Conservation (phyloP, 768 basidiomycete genomes). For the Phlegmacium glaucopus region DNA sequence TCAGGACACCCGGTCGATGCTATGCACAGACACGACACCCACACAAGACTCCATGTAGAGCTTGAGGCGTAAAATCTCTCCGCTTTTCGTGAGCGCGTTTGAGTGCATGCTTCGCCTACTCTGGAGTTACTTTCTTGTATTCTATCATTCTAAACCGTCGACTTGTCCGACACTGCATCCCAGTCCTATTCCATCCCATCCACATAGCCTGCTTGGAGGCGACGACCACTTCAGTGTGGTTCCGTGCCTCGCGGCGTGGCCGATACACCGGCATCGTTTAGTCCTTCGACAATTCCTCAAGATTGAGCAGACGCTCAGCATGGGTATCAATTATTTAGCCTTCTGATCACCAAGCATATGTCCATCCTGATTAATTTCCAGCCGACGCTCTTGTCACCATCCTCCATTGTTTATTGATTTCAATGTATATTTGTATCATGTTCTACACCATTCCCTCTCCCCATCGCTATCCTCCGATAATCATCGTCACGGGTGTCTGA, state of each 20-base stretch:
- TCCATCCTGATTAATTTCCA: slow-evolving; percentile 10
- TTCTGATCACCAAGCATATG: slow-evolving; percentile 15
- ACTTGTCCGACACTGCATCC: slow-evolving; percentile 40
- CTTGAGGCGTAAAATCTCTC: slow-evolving; percentile 53
- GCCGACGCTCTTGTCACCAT: slow-evolving; percentile 19
- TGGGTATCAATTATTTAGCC: slow-evolving; percentile 25
- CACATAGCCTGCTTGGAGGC: slow-evolving; percentile 47
- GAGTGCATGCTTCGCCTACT: slow-evolving; percentile 54
- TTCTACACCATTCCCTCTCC: slow-evolving; percentile 12
- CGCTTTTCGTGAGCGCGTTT: slow-evolving; percentile 41
- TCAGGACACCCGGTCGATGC: slow-evolving; percentile 48
- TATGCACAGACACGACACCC: slow-evolving; percentile 50
- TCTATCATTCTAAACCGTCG: slow-evolving; percentile 36
- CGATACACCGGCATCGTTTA: slow-evolving; percentile 68
- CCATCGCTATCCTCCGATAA: slow-evolving; percentile 11
- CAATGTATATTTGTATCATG: slow-evolving; percentile 30
- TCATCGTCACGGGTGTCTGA: slow-evolving; percentile 25
- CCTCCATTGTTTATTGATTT: slow-evolving; percentile 43
- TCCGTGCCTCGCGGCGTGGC: slow-evolving; percentile 70
- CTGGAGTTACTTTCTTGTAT: slow-evolving; percentile 55
- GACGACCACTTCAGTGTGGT: slow-evolving; percentile 85
- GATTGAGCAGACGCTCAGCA: slow-evolving; percentile 23
- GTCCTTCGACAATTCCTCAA: slow-evolving; percentile 27
- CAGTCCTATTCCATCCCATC: slow-evolving; percentile 50
- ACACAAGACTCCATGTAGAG: slow-evolving; percentile 66